Evolutionary conservation across 768 basidiomycete species (phyloP), one percentile per base, ranked within the genome.

Genomic region (Rhizopogon roseolus): DNA sequence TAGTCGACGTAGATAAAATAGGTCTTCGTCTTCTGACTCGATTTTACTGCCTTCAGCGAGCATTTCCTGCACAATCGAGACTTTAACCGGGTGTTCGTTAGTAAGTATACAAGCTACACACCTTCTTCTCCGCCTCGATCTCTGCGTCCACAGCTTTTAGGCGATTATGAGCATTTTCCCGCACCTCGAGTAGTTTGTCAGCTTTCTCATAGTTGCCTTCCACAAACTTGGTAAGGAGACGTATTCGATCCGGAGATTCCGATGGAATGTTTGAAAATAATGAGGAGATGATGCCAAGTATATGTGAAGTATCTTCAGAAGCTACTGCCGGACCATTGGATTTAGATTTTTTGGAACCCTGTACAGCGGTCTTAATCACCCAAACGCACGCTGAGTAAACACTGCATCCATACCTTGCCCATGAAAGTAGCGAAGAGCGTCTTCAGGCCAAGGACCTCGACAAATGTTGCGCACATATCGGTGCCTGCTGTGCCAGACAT

Each of bases 121-220:
- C 88, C 75, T 85, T 76, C 69, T 81, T 83, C 63, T 92, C 92
- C 34, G 66, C 57, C 39, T 79, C 81, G 48, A 98, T 85, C 49
- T 88, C 87, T 34, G 71, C 69, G 38, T 97, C 84, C 2, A 82
- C 78, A 6, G 62, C 70, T 50, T 71, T 78, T 43, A 98, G 71
- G 11, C 90, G 77, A 8, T 69, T 71, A 38, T 77, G 76, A 2
- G 90, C 84, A 38, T 73, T 76, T 55, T 94, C 92, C 46, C 95
- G 76, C 59, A 93, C 81, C 63, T 98, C 96, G 25, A 97, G 71
- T 29, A 99, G 73, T 61, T 95, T 91, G 67, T 98, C 97, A 7
- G 91, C 84, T 67, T 99, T 98, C 66, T 95, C 93, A 63, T 97
- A 99, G 50, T 88, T 82, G 27, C 72, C 78, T 68, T 98, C 96